Evolutionary conservation across 2,329 filamentous ascomycete species (phyloP).

Genomic region (Trichoderma lentiforme): DNA sequence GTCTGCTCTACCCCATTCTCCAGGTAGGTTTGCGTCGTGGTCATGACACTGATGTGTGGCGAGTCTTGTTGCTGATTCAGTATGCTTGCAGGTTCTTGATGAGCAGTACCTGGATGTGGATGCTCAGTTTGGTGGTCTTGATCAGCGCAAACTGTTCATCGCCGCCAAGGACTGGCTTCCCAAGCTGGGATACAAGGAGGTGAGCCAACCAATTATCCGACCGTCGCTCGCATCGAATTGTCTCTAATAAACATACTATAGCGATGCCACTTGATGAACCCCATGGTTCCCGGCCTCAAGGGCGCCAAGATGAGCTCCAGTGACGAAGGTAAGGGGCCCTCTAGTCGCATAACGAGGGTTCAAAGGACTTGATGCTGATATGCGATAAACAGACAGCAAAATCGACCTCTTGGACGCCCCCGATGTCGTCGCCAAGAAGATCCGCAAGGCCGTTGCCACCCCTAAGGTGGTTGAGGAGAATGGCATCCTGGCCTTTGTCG

Average conservation of each 20-base stretch:
- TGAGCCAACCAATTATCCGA: slow-evolving; percentile 21
- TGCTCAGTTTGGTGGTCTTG: slow-evolving; percentile 80
- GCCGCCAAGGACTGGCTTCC: slow-evolving; percentile 82
- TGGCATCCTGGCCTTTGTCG: slow-evolving; percentile 80
- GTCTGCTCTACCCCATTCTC: slow-evolving; percentile 49
- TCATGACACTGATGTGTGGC: neutral
- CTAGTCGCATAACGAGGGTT: no score
- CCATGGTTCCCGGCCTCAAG: slow-evolving; percentile 84
- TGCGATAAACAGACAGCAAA: slow-evolving; percentile 63
- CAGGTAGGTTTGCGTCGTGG: slow-evolving; percentile 45
- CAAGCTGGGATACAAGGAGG: slow-evolving; percentile 76
- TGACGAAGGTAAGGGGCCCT: slow-evolving; percentile 50
- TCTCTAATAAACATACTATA: slow-evolving; percentile 14
- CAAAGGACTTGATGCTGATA: neutral
- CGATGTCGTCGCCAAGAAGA: slow-evolving; percentile 74
- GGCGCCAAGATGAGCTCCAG: slow-evolving; percentile 85
- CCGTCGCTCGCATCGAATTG: rapidly evolving
- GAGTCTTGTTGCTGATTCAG: neutral
- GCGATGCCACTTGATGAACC: slow-evolving; percentile 48
- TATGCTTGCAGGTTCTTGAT: slow-evolving; percentile 59
- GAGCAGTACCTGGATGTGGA: slow-evolving; percentile 88
- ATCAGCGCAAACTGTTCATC: slow-evolving; percentile 87
- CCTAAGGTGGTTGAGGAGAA: slow-evolving; percentile 79
- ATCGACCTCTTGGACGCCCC: slow-evolving; percentile 86
- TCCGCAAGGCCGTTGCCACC: slow-evolving; percentile 77